phyloP scores from a whole-genome alignment of 192 early-diverging fungal species.

The Physocladia obscura region DNA sequence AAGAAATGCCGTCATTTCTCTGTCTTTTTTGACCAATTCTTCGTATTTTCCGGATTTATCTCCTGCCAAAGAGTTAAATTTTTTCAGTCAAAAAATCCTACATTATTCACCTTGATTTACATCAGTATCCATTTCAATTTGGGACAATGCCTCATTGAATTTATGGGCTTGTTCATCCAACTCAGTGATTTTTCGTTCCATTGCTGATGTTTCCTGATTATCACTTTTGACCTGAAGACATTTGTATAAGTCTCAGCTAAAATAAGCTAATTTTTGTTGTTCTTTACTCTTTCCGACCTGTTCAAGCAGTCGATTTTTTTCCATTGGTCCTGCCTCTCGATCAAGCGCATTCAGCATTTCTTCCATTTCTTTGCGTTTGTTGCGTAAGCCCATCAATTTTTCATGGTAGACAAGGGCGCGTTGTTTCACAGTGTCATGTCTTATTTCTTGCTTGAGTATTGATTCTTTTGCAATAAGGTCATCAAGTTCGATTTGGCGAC shows the following conservation, averaged over 20 bases:
- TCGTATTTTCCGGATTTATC: conserved; percentile 59
- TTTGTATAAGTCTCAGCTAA: neutral
- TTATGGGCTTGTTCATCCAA: conserved; percentile 45
- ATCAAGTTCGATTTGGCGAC: conserved; percentile 42
- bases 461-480: conserved; percentile 32
- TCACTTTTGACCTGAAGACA: conserved; percentile 53
- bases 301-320: conserved; percentile 48
- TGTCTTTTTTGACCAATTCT: conserved; percentile 58
- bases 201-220: conserved; percentile 60
- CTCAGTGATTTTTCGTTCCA: conserved; percentile 57
- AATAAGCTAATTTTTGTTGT: neutral
- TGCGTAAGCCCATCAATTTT: conserved; percentile 34
- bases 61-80: conserved; percentile 16
- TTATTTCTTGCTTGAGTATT: conserved; percentile 37
- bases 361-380: conserved; percentile 48
- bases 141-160: conserved; percentile 47
- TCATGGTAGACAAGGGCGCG: conserved; percentile 43
- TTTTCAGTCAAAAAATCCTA: conserved; percentile 11
- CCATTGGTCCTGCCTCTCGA: conserved; percentile 47
- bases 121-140: conserved; percentile 51
- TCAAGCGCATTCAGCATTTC: conserved; percentile 39
- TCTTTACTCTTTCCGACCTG: conserved; percentile 38
- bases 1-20: conserved; percentile 59
- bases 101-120: conserved; percentile 34
- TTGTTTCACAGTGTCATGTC: conserved; percentile 42